phyloP scores from a whole-genome alignment of 2,329 filamentous ascomycete species.

The Clarireedia hainanense region DNA sequence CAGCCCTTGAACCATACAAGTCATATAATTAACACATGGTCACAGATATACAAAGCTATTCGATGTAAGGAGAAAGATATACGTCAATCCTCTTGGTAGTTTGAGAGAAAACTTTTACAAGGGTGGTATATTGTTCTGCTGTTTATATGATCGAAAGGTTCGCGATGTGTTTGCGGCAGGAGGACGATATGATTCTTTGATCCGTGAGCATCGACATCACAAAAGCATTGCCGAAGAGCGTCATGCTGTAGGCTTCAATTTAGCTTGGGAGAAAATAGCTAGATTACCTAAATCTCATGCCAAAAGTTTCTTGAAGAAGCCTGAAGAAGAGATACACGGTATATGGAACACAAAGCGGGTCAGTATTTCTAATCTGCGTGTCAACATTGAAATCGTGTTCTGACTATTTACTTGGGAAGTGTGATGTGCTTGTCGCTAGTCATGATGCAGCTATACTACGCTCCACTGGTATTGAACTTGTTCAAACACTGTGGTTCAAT shows the following conservation, averaged over 20 bases:
- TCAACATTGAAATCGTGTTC: background rate
- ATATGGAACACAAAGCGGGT: conserved; percentile 58
- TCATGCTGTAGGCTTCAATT: conserved; percentile 85
- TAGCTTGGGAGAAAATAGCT: conserved; percentile 75
- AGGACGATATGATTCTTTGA: conserved; percentile 84
- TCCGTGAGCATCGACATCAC: conserved; percentile 73
- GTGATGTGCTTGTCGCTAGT: conserved; percentile 83
- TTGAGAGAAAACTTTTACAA: conserved; percentile 88
- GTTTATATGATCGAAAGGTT: conserved; percentile 76
- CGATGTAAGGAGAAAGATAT: conserved; percentile 68
- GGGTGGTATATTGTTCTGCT: conserved; percentile 82
- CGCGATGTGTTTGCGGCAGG: conserved; percentile 87
- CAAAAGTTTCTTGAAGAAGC: conserved; percentile 60
- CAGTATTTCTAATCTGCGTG: conserved; percentile 35
- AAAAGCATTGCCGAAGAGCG: conserved; percentile 55
- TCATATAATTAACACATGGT: background rate
- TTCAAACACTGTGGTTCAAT: conserved; percentile 73
- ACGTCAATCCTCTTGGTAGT: conserved; percentile 76
- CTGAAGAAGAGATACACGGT: conserved; percentile 52
- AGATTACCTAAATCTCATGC: conserved; percentile 38
- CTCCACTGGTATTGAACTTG: conserved; percentile 66
- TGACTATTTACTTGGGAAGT: conserved; percentile 38
- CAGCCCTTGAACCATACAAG: background rate
- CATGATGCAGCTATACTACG: conserved; percentile 73
- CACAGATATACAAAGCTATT: conserved; percentile 61